Base-by-base conservation (phyloP, 2,329 filamentous ascomycete species). In the Trichoderma gracile region DNA sequence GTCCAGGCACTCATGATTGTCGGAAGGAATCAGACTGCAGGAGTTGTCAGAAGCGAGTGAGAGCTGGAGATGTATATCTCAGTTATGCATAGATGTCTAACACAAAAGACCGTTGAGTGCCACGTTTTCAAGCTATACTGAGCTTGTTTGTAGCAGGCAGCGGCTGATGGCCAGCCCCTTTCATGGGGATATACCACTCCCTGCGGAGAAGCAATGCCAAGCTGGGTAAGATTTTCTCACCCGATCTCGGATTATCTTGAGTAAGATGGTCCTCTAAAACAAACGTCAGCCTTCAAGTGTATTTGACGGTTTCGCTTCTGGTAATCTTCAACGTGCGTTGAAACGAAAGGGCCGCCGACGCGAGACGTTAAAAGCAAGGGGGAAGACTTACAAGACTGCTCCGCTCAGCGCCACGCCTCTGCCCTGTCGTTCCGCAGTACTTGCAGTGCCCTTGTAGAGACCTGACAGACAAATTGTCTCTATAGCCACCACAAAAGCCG, bases 1-100 rank as follows among this genome's bases (percentile, higher is more conserved):
- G 84, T 88, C 85, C 85, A 87, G 53, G 77, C 78, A 66, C 78
- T 78, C 84, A 87, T 88, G 52, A 68, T 77, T 70, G 67, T 33
- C 7, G 27, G 19, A 42, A 40, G 17, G 27, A 25, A 27, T n/a
- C 38, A 45, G 52, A 30, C 27, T 25, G n/a, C 25, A 46, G 25
- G 19, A 53, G 40, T 7, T 21, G 17, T 33, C 55, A 50, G 21
- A 30, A 21, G 33, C 12, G 15, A 33, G 43, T 19, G 33, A 21
- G 19, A 12, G 43, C 14, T 17, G 10, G 27, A 57, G 23, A 3
- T 42, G 19, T 5, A 56, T 50, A 23, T 42, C 25, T 43, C 27
- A 57, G 33, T 7, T 15, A 23, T 27, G 27, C 25, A 58, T 45
- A 14, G n/a, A 40, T 54, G 40, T 23, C 27, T 43, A 23, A 15